Evolutionary conservation across 164 flowering plant genomes (phyloP), one percentile per base, ranked within the genome.

Genomic region (Pachysandra terminalis): DNA sequence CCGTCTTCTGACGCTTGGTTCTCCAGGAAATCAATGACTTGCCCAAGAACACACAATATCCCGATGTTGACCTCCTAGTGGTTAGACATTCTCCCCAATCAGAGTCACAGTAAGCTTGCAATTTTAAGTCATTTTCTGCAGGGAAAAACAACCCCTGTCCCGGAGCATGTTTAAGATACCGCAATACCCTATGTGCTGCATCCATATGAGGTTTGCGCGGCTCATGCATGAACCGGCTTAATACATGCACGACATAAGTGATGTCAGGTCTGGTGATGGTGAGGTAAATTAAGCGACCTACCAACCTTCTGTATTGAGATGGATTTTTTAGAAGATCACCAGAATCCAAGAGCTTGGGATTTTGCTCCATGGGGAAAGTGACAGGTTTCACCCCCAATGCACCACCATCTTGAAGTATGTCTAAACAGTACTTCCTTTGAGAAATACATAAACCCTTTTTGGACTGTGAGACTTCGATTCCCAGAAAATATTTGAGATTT

Each of bases 311-410:
- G 37, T 32, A 32, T 32, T 32, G 37, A 32, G 37, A 32, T 32
- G 37, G 37, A 32, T 32, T 7, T 7, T 32, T 32, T 3, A 32
- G 37, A 32, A 32, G 37, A 32, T 32, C 37, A 32, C 37, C 37
- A 7, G 37, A 32, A 32, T 32, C 37, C 7, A 24, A 60, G 63
- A 60, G 63, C 48, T 60, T 60, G 40, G 15, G 40, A 32, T 60
- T 28, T 60, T 60, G 49, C 21, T 60, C 63, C 63, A 60, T 60
- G 63, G 63, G 48, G 19, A 60, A 32, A 32, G 19, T 59, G 45
- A 28, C 14, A 60, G 63, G 63, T 9, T 35, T 28, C n/a, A 19
- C 45, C 19, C 45, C 63, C 63, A 60, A 28, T 15, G 22, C 9
- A 27, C 22, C 21, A 35, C 45, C 49, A 32, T 60, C 63, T 60